Evolutionary conservation across 78 protist genomes (phyloP).

Genomic region (Isochrysis galbana): DNA sequence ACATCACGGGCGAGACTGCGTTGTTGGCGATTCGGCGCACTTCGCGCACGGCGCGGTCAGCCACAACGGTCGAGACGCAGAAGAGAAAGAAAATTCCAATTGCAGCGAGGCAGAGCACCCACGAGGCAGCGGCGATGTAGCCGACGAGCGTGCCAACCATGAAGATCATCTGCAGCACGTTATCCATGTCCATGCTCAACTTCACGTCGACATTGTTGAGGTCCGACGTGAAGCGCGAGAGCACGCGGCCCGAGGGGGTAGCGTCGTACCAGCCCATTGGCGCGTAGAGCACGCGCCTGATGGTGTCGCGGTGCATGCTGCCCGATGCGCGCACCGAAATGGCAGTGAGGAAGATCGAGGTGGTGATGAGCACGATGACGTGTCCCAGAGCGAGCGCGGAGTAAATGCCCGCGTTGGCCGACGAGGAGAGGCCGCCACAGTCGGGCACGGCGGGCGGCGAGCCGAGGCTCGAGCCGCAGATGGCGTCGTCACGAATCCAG

Average conservation of each 20-base stretch:
- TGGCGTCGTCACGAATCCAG: background rate
- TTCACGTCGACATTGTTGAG: conserved; percentile 3
- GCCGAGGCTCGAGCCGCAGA: no score
- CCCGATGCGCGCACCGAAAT: background rate
- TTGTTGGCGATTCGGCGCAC: conserved; percentile 15
- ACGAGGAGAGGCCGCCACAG: background rate
- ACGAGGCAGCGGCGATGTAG: background rate
- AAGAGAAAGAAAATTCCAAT: background rate
- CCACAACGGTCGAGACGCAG: background rate
- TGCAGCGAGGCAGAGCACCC: background rate
- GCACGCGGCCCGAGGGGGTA: conserved; percentile 95
- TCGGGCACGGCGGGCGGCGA: background rate
- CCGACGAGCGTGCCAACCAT: background rate
- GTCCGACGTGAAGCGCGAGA: conserved; percentile 89
- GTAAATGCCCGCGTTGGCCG: background rate
- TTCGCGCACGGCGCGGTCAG: background rate
- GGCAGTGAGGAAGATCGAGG: background rate
- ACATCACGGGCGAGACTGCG: conserved; percentile 13
- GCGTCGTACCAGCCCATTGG: conserved; percentile 78
- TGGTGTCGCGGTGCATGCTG: background rate
- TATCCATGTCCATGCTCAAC: background rate
- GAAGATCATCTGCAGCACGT: background rate
- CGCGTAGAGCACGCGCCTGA: background rate
- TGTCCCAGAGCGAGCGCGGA: background rate
- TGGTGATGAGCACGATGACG: background rate